Evolutionary conservation across 2,329 filamentous ascomycete genomes (phyloP), one percentile per base, ranked within the genome.

Genomic region (Pseudocercospora fuligena): DNA sequence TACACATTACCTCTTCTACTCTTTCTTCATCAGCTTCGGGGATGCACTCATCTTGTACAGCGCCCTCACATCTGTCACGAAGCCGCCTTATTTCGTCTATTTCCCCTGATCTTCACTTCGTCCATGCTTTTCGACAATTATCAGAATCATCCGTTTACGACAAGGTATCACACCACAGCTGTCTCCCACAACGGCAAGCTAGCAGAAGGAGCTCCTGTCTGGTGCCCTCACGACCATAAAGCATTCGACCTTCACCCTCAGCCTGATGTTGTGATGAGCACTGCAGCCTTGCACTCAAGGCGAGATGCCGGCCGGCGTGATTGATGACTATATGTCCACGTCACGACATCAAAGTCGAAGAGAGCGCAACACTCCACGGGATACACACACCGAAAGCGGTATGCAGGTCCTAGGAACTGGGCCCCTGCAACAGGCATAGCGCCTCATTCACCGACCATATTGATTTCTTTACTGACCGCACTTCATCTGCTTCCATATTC

Each of bases 391-490:
- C 56, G 31, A 58, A 58, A 58, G 31, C n/a, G 11, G 56, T 43
- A 58, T 19, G 56, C n/a, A 27, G 33, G 19, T 58, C n/a, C 56
- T n/a, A 27, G 9, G 56, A 11, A 58, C 16, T n/a, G 19, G n/a
- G 51, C 11, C 56, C 23, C 53, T 58, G 9, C 14, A 21, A 33
- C 19, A 9, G 31, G 29, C 31, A 40, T 58, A 58, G 54, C 29
- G 54, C 31, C 16, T 40, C 1, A 40, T 14, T 21, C 6, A 5
- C 25, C n/a, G 54, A 40, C 16, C 27, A 58, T 40, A 40, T 19
- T 25, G 29, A 58, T 40, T 58, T 58, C 56, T 58, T 58, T n/a
- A 58, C 33, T 58, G 56, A 56, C 51, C 56, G 56, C 56, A 36
- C 56, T 16, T 43, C 56, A 14, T 40, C 25, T 40, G n/a, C 56